These are phyloP conservation scores for Cercospora citrullina DNA, from an alignment of 2,329 filamentous ascomycete genomes.

Conservation along the genomic window DNA sequence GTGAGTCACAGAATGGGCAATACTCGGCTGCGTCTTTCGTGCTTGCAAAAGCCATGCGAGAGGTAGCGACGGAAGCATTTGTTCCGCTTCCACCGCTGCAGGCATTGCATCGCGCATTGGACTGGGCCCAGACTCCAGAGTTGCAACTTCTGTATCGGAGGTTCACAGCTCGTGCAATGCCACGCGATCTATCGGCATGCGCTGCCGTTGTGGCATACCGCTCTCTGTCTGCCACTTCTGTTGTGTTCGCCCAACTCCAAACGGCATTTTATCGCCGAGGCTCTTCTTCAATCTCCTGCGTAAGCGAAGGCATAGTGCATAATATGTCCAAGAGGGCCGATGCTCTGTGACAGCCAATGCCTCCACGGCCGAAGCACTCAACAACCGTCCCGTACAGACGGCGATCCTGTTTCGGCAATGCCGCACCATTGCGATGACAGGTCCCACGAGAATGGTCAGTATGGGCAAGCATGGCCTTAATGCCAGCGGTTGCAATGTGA, in stretches of 20 bases:
- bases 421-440: neutral
- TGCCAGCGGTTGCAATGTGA: neutral
- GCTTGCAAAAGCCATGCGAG: neutral
- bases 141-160: neutral
- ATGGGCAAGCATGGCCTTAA: neutral
- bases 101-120: neutral
- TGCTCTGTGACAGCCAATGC: neutral
- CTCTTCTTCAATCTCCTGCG: neutral
- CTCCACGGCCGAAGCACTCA: neutral
- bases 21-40: neutral
- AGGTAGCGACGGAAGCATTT: neutral
- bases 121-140: neutral
- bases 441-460: neutral
- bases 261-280: neutral
- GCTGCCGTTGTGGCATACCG: neutral
- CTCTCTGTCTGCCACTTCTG: neutral
- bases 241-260: neutral
- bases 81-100: neutral
- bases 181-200: neutral
- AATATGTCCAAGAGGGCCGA: neutral
- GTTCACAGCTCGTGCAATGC: neutral
- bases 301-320: neutral
- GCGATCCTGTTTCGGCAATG: neutral
- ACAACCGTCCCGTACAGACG: neutral
- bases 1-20: constrained; percentile 2